Base-by-base conservation (phyloP, 768 basidiomycete species). In the Boletellus ananas region DNA sequence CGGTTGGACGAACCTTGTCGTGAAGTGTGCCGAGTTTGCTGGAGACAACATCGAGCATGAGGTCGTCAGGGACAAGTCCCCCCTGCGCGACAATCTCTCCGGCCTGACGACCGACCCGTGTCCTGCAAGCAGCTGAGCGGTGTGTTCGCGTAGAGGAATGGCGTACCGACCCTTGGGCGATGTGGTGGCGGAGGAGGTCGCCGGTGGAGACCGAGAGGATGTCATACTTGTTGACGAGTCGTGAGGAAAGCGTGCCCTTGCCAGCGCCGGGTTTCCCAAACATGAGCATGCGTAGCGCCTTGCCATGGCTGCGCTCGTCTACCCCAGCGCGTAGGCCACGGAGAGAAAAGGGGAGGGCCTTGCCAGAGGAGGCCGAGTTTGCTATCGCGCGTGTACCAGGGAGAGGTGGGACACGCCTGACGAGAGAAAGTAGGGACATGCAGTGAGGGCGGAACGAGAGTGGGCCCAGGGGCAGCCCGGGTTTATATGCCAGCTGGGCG, bases 151-250 rank as follows among this genome's bases (percentile, higher is more conserved):
- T 10, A 9, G 41, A 16, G 29, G 33, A 33, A 27, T 8, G 7
- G 16, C 8, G 13, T 25, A 39, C 37, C 38, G 10, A 40, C 70
- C 73, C 71, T 56, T 88, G 81, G 13, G 78, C 74, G 51, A 96
- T 92, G 57, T 96, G 88, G 55, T 87, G 85, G 55, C 93, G 76
- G 58, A 96, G 71, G 34, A 94, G 72, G 65, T 96, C 93, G 9
- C 92, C 93, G 2, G 88, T 87, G 8, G 88, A 91, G 43, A 94
- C 69, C 8, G 83, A 78, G 37, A 85, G 58, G 45, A 94, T 80
- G 61, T 90, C 84, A 64, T 90, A 93, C 66, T 90, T 88, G 55
- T 83, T 78, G 50, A 89, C 81, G 25, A 95, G 78, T 37, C 85
- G 78, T 14, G 79, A 75, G 2, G 87, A 78, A 36, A 94, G 76